These are phyloP conservation scores for Microcos paniculata DNA, from an alignment of 345 rosid genomes.

Conservation along the genomic window DNA sequence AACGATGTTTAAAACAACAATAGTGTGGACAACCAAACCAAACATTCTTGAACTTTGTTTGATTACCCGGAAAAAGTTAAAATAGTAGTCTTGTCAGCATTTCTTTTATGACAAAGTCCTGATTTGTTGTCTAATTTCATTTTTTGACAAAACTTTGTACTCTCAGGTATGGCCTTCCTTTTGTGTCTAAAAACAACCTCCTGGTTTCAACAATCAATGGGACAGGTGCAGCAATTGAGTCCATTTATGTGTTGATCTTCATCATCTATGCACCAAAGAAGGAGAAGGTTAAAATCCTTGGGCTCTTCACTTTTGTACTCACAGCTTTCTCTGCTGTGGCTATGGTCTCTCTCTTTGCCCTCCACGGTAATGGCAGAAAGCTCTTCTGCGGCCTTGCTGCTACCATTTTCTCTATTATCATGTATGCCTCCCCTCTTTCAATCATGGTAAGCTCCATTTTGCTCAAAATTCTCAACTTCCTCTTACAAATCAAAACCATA, in stretches of 20 bases:
- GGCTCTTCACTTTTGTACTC: constrained; percentile 52
- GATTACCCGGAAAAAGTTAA: not conserved
- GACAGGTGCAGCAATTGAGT: constrained; percentile 69
- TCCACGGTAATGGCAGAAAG: constrained; percentile 66
- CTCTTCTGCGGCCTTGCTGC: constrained; percentile 84
- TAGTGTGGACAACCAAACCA: not conserved
- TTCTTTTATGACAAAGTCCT: not conserved
- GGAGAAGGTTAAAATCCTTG: constrained; percentile 72
- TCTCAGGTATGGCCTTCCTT: constrained; percentile 92
- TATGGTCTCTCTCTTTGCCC: constrained; percentile 63
- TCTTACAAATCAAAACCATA: not conserved
- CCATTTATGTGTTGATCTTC: constrained; percentile 63
- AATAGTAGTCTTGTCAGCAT: too few species aligned
- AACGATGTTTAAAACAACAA: not conserved
- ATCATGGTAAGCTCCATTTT: constrained; percentile 65
- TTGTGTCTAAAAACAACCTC: constrained; percentile 77
- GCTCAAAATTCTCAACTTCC: not conserved
- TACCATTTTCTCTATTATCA: constrained; percentile 82
- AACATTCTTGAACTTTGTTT: constrained; percentile 7
- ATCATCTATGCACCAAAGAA: constrained; percentile 63
- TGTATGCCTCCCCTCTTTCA: constrained; percentile 96
- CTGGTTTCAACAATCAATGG: constrained; percentile 85
- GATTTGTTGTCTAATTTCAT: not conserved
- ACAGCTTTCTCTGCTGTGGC: constrained; percentile 53
- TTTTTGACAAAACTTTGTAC: too few species aligned